Base-by-base conservation (phyloP, 352 stramenopile species). In the Pythium chondricola region DNA sequence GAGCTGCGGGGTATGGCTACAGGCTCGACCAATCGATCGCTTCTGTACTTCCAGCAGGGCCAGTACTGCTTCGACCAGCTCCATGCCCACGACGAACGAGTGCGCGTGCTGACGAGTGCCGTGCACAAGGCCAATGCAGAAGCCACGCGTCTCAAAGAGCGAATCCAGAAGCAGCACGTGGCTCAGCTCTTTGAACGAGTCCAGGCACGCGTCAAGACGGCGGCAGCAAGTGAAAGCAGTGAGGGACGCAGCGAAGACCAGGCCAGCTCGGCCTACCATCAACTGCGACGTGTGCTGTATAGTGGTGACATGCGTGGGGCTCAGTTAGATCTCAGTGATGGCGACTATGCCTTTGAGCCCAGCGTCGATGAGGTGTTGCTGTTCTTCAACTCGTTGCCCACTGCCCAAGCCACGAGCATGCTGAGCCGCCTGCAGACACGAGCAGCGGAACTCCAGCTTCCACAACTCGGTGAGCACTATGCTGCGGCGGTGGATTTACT, bases 41-140 rank as follows among this genome's bases (percentile, higher is more conserved):
- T 70, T 21, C 43, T 73, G 9, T 73, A 71, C 42, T 75, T 84
- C n/a, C 55, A 83, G 38, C 64, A 68, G 27, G 75, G 48, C 6
- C 37, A 41, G n/a, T 63, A 45, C 37, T 49, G 43, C 42, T 63
- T 57, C 25, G 41, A 57, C 36, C 45, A 63, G 42, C 24, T 45
- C 20, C 55, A 49, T 20, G 37, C 42, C 2, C 35, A 54, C 14
- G 43, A 57, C 5, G 48, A 52, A 9, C 55, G 57, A 48, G 33
- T 63, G 25, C 22, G 21, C n/a, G 14, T 35, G n/a, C 47, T 51
- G 42, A 47, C 42, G 11, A 38, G 42, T 6, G 48, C 41, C 2
- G 48, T 48, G 3, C 47, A 52, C 13, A 21, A 44, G 16, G 54
- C 54, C 16, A 70, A 74, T 29, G 64, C 63, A 22, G 72, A 83